Evolutionary conservation across 352 stramenopile genomes (phyloP), one percentile per base, ranked within the genome.

Genomic region (Phytopythium kandeliae): DNA sequence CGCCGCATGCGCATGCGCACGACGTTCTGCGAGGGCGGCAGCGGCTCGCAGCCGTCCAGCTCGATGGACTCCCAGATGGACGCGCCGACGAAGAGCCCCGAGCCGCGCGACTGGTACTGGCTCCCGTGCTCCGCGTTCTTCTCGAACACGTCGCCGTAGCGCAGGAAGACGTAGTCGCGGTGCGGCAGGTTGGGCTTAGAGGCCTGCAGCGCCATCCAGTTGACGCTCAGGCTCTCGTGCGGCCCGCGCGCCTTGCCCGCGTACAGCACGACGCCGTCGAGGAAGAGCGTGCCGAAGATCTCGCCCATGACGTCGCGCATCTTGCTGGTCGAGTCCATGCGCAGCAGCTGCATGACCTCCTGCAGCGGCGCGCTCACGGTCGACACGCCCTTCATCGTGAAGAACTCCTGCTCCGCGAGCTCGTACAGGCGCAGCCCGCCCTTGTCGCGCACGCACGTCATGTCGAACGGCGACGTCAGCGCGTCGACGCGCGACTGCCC

Each of bases 41-140:
- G 56, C 4, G 83, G 83, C 8, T 81, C 74, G 30, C 74, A 89
- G 25, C 76, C 77, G 57, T 92, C 80, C 17, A 93, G 67, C 51
- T 93, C 80, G 46, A 93, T 89, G 24, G 74, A 88, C 48, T 93
- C 83, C 83, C 83, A 93, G 65, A 92, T 78, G 24, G 78, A 87
- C 17, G 80, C 80, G 10, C 83, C 83, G 36, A 86, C 63, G 58
- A 74, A 89, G 0, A 89, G 60, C 0, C 82, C 79, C n/a, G 76
- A 85, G 31, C 78, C 78, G 44, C 56, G 71, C 35, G 67, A 65
- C 45, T 82, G 65, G 58, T 86, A 86, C 38, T 78, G 50, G 25
- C 59, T 75, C 44, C 62, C 59, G 55, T 88, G 66, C 43, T 91
- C 73, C 21, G 69, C 58, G 38, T 81, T 76, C 50, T 84, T 83